A percentile compares a stretch with the other conserved stretches of the same genome.
phyloP scores from a whole-genome alignment of 805 yeast species.

The Starmerella riodocensis region DNA sequence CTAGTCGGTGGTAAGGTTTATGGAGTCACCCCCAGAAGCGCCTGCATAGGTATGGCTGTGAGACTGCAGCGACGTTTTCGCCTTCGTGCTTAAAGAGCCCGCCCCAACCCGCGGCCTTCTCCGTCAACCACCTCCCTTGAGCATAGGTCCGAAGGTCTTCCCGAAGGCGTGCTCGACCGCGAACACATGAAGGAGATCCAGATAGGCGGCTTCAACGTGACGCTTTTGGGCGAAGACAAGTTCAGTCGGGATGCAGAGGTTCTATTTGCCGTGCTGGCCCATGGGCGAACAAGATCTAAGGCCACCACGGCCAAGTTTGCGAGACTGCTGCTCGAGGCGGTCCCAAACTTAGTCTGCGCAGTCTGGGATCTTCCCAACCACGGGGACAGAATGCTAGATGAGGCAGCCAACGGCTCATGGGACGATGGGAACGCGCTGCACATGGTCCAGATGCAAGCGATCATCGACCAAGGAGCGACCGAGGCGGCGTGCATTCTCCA shows the following conservation, averaged over 20 bases:
- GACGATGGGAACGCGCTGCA: slow-evolving; percentile 36
- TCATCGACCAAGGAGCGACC: slow-evolving; percentile 36
- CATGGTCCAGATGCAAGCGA: slow-evolving; percentile 38
- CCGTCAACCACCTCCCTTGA: too few species aligned
- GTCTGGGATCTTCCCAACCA: slow-evolving; percentile 46
- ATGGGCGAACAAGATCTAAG: slow-evolving; percentile 35
- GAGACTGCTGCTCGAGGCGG: slow-evolving; percentile 9
- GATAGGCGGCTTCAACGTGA: slow-evolving; percentile 37
- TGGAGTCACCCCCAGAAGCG: too few species aligned
- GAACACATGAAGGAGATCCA: slow-evolving; percentile 15
- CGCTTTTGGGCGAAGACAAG: slow-evolving; percentile 32
- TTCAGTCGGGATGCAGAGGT: slow-evolving; percentile 18
- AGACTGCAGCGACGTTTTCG: too few species aligned
- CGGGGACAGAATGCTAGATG: slow-evolving; percentile 35
- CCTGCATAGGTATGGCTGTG: too few species aligned
- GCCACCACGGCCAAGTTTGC: slow-evolving; percentile 33
- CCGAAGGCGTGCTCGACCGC: too few species aligned
- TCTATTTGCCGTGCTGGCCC: slow-evolving; percentile 35
- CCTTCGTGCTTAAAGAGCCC: too few species aligned
- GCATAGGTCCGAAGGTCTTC: too few species aligned
- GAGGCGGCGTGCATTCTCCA: slow-evolving; percentile 36
- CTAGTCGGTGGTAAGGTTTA: too few species aligned
- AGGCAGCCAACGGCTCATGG: slow-evolving; percentile 35
- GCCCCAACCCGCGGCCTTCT: too few species aligned
- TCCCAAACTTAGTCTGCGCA: slow-evolving; percentile 30